Percentiles rank a stretch among this genome's conserved stretches.
phyloP scores from a whole-genome alignment of 2,329 filamentous ascomycete species.

The Fusarium sp. region DNA sequence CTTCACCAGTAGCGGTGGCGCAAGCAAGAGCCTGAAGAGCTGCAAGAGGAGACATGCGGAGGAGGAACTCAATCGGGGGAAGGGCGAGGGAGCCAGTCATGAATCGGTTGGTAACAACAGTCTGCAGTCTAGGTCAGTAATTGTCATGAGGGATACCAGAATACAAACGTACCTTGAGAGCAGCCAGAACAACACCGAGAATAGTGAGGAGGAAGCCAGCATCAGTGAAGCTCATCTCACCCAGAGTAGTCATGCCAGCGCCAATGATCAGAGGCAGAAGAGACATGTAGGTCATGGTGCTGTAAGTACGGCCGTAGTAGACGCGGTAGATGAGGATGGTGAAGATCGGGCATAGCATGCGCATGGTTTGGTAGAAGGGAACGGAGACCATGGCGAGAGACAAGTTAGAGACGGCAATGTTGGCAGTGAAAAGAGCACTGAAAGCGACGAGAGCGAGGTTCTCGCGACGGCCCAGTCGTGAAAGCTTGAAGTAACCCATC shows the following conservation, averaged over 20 bases:
- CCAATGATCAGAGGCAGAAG: constrained; percentile 69
- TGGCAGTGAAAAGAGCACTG: constrained; percentile 68
- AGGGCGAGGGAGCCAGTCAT: constrained; percentile 69
- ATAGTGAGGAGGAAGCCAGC: constrained; percentile 65
- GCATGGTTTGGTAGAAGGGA: constrained; percentile 72
- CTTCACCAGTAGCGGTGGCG: constrained; percentile 62
- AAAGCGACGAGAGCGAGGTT: constrained; percentile 66
- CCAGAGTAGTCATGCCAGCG: constrained; percentile 66
- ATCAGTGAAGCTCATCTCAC: constrained; percentile 70
- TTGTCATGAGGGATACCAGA: too few relatives aligned
- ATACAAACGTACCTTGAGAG: constrained; percentile 57
- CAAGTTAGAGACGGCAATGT: constrained; percentile 71
- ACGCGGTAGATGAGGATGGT: constrained; percentile 69
- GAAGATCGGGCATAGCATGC: constrained; percentile 68
- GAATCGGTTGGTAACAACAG: constrained; percentile 69
- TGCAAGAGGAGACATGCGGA: constrained; percentile 69
- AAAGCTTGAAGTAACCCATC: constrained; percentile 61
- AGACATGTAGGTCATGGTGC: constrained; percentile 65
- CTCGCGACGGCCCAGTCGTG: constrained; percentile 61
- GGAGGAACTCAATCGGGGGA: constrained; percentile 67
- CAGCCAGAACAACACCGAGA: constrained; percentile 62
- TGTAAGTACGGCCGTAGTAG: constrained; percentile 64
- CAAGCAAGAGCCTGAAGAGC: constrained; percentile 63
- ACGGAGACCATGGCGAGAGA: constrained; percentile 70
- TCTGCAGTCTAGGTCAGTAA: constrained; percentile 49